Percentiles rank a stretch among this genome's conserved stretches.
phyloP scores from a whole-genome alignment of 148 eudicot genomes.

The Camellia granthamiana region DNA sequence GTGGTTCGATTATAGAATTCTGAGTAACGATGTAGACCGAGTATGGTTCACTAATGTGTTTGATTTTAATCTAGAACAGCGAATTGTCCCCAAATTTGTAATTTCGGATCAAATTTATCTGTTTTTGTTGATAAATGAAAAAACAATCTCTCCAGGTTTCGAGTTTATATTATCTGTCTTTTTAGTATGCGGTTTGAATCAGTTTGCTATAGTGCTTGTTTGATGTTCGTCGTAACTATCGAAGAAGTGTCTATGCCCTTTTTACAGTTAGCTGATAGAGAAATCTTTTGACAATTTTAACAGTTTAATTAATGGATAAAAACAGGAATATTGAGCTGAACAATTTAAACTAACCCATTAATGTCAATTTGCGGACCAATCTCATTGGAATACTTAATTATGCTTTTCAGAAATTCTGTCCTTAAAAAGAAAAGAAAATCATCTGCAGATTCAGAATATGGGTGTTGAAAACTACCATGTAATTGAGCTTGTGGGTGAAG shows the following conservation, averaged over 20 bases:
- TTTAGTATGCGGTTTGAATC: not conserved
- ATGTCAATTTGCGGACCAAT: not conserved
- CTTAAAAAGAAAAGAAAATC: not conserved
- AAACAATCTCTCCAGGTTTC: not conserved
- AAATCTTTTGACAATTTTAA: not conserved
- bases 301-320: not conserved
- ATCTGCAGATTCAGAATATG: constrained; percentile 34
- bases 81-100: not conserved
- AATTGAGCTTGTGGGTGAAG: constrained; percentile 94
- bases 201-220: not conserved
- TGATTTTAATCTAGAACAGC: not conserved
- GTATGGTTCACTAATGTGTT: not conserved
- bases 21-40: not conserved
- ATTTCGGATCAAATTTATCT: not conserved
- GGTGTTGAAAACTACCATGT: constrained; percentile 93
- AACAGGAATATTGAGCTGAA: not conserved
- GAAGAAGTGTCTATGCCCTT: not conserved
- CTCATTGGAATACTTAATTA: not conserved
- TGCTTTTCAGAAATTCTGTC: not conserved
- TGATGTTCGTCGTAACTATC: not conserved
- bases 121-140: not conserved
- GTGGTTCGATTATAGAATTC: not conserved
- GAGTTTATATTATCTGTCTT: not conserved
- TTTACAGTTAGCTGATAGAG: not conserved
- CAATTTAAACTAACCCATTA: not conserved